A percentile compares a stretch with the other conserved stretches of the same genome.
phyloP scores from a whole-genome alignment of 192 early-diverging fungal genomes.

The Backusella westeae region DNA sequence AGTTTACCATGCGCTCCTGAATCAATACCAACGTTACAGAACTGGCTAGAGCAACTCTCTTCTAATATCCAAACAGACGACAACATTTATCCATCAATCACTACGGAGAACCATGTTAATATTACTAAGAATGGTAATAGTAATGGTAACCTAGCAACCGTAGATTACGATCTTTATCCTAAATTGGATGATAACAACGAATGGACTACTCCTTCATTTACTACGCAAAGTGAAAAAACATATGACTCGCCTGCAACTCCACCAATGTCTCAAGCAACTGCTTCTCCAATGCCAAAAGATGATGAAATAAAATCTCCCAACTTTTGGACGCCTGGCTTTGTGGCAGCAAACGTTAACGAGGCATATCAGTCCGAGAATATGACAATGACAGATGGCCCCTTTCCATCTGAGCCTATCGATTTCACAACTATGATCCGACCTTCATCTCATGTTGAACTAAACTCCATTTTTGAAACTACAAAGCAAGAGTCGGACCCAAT shows the following conservation, averaged over 20 bases:
- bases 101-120: background rate
- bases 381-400: background rate
- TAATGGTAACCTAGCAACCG: background rate
- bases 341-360: background rate
- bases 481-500: background rate
- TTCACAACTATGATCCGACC: background rate
- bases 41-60: constrained; percentile 28
- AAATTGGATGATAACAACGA: background rate
- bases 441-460: background rate
- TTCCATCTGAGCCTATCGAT: constrained; percentile 13
- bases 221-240: constrained; percentile 1
- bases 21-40: constrained; percentile 12
- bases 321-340: constrained; percentile 10
- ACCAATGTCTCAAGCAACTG: background rate
- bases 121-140: too few species aligned
- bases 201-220: background rate
- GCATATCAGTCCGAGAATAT: background rate
- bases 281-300: background rate
- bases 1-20: constrained; percentile 8
- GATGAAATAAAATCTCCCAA: background rate
- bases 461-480: constrained; percentile 14
- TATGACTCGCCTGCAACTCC: background rate
- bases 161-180: background rate
- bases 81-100: constrained; percentile 18
- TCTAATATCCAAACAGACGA: constrained; percentile 19